A percentile compares a stretch with the other conserved stretches of the same genome.
Conservation (phyloP, 192 early-diverging fungal genomes). For the Coemansia sp. region DNA sequence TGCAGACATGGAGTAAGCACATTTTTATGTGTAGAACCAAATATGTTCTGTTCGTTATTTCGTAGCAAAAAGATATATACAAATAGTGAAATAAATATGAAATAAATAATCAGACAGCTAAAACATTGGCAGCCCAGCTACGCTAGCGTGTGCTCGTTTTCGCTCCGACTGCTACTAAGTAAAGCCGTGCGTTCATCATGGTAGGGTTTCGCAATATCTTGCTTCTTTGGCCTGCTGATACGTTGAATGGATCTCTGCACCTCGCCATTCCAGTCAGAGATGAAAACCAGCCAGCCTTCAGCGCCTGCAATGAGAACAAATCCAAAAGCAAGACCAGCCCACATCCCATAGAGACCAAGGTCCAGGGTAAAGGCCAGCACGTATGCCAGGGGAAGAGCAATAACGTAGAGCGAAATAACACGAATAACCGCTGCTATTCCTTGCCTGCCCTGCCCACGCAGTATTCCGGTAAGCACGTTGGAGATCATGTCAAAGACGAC, state of each 20-base stretch:
- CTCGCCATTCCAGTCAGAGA: conserved; percentile 44
- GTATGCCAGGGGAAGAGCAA: conserved; percentile 57
- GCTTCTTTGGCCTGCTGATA: conserved; percentile 7
- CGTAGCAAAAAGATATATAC: no score
- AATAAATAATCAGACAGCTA: no score
- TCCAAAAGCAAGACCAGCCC: conserved; percentile 56
- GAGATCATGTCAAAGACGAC: conserved; percentile 59
- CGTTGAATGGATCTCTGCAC: conserved; percentile 30
- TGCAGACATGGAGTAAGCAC: neutral
- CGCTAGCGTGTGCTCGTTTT: neutral
- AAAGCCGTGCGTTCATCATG: neutral
- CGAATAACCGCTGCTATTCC: conserved; percentile 55
- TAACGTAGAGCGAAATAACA: conserved; percentile 51
- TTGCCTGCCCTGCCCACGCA: conserved; percentile 60
- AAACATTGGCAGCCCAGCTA: neutral
- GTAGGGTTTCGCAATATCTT: neutral
- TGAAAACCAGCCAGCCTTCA: conserved; percentile 38
- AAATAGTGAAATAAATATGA: no score
- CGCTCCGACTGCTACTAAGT: neutral
- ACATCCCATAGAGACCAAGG: conserved; percentile 66
- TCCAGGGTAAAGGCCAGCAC: conserved; percentile 54
- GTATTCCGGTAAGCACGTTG: conserved; percentile 60
- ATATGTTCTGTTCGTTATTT: neutral
- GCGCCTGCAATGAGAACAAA: conserved; percentile 31
- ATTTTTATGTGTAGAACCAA: no score